Evolutionary conservation across 306 rosid species (phyloP).

Genomic region (Castanopsis chinensis): DNA sequence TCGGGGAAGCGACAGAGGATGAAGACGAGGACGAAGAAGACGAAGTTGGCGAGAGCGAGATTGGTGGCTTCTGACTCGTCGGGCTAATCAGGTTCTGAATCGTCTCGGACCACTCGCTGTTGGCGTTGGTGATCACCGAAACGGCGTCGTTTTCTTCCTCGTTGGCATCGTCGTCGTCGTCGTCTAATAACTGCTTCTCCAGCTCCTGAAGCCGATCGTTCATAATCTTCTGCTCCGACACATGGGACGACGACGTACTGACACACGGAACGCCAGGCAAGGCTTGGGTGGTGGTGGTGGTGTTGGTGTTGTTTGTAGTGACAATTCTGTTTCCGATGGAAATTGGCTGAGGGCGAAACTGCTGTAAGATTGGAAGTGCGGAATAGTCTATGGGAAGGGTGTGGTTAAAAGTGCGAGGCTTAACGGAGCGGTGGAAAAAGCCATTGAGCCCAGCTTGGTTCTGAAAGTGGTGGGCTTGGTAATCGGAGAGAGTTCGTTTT

Average conservation of each 20-base stretch:
- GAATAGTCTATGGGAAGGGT: constrained; percentile 56
- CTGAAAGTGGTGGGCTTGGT: constrained; percentile 42
- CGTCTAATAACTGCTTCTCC: constrained; percentile 81
- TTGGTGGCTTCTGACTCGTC: constrained; percentile 48
- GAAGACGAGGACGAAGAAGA: constrained; percentile 55
- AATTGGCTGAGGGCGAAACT: neutral
- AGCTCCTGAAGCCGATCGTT: constrained; percentile 62
- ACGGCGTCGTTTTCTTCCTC: constrained; percentile 54
- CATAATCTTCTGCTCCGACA: constrained; percentile 52
- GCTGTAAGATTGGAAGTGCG: neutral
- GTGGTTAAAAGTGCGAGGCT: constrained; percentile 49
- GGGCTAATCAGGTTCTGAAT: constrained; percentile 64
- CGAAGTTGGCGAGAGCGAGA: constrained; percentile 70
- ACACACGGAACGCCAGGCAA: neutral
- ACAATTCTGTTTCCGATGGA: neutral
- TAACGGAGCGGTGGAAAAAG: constrained; percentile 59
- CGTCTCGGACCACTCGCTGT: constrained; percentile 75
- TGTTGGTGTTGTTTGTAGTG: neutral
- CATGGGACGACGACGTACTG: neutral
- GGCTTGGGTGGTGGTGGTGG: neutral
- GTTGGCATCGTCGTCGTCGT: constrained; percentile 66
- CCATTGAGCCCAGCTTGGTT: constrained; percentile 32
- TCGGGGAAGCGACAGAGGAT: constrained; percentile 63
- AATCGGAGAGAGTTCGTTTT: constrained; percentile 73
- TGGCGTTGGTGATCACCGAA: constrained; percentile 53